Conservation (phyloP, 805 yeast genomes). For the Ogataea nitratoaversa region DNA sequence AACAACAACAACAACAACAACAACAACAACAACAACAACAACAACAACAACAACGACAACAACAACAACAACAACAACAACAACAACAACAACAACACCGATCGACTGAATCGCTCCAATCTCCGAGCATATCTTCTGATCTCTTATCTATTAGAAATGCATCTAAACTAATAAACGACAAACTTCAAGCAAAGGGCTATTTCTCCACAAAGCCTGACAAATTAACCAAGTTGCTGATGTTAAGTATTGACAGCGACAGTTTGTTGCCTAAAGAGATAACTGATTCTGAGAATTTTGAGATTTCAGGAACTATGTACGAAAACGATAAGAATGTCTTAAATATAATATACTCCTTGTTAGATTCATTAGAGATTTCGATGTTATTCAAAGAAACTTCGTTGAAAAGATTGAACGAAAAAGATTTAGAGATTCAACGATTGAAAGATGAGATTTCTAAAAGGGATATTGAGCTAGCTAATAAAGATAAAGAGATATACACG, state of each 20-base stretch:
- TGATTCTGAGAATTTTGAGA: slow-evolving; percentile 6
- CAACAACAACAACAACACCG: background rate
- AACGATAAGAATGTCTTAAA: slow-evolving; percentile 31
- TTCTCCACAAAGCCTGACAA: slow-evolving; percentile 19
- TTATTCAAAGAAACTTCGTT: slow-evolving; percentile 16
- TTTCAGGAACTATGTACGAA: slow-evolving; percentile 20
- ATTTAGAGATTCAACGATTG: slow-evolving; percentile 11
- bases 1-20: too few species aligned
- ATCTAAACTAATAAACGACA: slow-evolving; percentile 22
- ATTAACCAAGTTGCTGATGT: slow-evolving; percentile 16
- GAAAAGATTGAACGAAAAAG: slow-evolving; percentile 12
- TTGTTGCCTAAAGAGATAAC: slow-evolving; percentile 6
- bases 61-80: too few species aligned
- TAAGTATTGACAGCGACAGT: slow-evolving; percentile 15
- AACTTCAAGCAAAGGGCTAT: slow-evolving; percentile 22
- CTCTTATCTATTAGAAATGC: slow-evolving; percentile 22
- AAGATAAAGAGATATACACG: slow-evolving; percentile 16
- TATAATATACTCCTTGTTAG: slow-evolving; percentile 23
- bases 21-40: too few species aligned
- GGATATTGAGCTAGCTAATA: slow-evolving; percentile 5
- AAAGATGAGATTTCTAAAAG: slow-evolving; percentile 7
- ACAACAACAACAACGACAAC: too few species aligned
- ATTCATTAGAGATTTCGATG: slow-evolving; percentile 19
- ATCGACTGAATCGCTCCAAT: background rate
- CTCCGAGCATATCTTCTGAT: slow-evolving; percentile 6